Conservation (phyloP, 1,284 basidiomycete genomes). For the Apiotrichum montevideense region DNA sequence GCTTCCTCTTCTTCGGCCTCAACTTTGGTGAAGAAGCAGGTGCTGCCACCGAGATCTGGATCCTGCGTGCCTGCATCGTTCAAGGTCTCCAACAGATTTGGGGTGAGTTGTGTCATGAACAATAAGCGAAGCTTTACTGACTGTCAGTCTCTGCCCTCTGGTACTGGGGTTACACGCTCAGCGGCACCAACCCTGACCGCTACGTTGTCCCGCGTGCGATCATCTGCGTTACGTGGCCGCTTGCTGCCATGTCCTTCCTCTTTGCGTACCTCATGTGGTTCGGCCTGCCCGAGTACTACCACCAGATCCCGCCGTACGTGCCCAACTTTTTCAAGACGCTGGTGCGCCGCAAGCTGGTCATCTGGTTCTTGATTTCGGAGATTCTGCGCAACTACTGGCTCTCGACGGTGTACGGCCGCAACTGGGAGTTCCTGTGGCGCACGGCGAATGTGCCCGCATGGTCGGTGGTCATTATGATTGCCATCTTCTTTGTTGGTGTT, state of each 20-base stretch:
- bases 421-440: slow-evolving; percentile 87
- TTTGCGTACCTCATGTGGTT: slow-evolving; percentile 77
- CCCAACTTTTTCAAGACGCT: slow-evolving; percentile 82
- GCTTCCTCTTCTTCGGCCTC: slow-evolving; percentile 85
- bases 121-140: background rate
- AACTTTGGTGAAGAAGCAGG: slow-evolving; percentile 95
- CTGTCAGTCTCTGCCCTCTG: slow-evolving; percentile 66
- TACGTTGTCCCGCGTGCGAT: slow-evolving; percentile 48
- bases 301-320: slow-evolving; percentile 74
- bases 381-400: slow-evolving; percentile 87
- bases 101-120: slow-evolving; percentile 30
- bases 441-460: slow-evolving; percentile 68
- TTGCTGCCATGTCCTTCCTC: slow-evolving; percentile 63
- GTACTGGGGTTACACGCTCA: slow-evolving; percentile 85
- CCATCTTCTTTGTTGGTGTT: slow-evolving; percentile 75
- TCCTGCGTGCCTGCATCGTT: slow-evolving; percentile 76
- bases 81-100: slow-evolving; percentile 89
- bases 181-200: slow-evolving; percentile 45
- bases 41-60: slow-evolving; percentile 87
- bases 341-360: slow-evolving; percentile 77
- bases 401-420: slow-evolving; percentile 74
- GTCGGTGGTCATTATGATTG: slow-evolving; percentile 71
- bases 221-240: slow-evolving; percentile 72
- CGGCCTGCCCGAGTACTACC: slow-evolving; percentile 64
- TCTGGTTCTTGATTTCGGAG: slow-evolving; percentile 88